Evolutionary conservation across 768 basidiomycete genomes (phyloP), one percentile per base, ranked within the genome.

Genomic region (Udeniomyces megalosporus): DNA sequence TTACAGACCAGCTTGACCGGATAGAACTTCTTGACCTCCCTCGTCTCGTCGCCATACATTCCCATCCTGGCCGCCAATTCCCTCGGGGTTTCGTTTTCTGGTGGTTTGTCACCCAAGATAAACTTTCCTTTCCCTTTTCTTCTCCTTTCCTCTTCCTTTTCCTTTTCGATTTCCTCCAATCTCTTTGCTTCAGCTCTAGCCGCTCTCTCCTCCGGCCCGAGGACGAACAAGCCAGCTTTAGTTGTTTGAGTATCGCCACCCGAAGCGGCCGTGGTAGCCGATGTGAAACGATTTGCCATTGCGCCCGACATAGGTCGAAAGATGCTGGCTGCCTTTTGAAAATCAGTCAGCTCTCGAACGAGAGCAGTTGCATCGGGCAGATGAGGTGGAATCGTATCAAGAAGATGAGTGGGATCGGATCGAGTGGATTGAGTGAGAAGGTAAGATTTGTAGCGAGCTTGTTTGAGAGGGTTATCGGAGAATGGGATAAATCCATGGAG

Each of bases 241-340:
- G 74, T 71, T 58, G 73, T 70, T 46, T 71, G 71, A 35, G 72
- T 65, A 66, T 73, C 73, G 1, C 67, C 64, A 1, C 65, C 66
- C 10, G 55, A 32, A 29, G 55, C 55, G 5, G 67, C 74, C 15
- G 83, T 78, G 0, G 80, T 80, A 0, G 88, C 87, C 61, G 81
- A 85, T 5, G 86, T 89, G 73, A 97, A 97, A n/a, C 93, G 80
- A 24, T 83, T 85, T 0, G 90, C 89, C 88, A 97, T 96, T 17
- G 88, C 88, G 2, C 85, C 88, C 0, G 83, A 81, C 67, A 92
- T 81, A 0, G 95, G 95, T 68, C 89, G 89, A 76, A 96, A 97
- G 31, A 97, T 80, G 28, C 79, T 75, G 0, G 93, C 93, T 0
- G 89, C 80, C 70, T 90, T 88, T 2, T 86, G 81, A 66, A 89